Base-by-base conservation (phyloP, 148 eudicot genomes). In the Limonium bicolor region DNA sequence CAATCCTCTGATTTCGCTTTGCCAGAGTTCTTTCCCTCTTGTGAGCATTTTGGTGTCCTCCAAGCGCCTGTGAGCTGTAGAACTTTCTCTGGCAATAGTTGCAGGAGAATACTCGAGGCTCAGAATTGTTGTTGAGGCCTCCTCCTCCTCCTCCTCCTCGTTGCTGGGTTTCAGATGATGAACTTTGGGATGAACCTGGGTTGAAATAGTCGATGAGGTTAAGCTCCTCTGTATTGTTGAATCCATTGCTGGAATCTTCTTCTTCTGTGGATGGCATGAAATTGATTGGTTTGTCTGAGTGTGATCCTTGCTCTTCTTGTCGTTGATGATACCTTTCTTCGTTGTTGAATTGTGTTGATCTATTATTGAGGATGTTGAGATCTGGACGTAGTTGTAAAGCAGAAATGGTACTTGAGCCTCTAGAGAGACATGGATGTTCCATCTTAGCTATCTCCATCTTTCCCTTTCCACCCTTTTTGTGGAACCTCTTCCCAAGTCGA, bases 1-100 rank as follows among this genome's bases (percentile, higher is more conserved):
- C 53, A 19, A 49, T 19, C 36, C 72, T 42, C 50, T 55, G 50
- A 68, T 70, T 32, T 64, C 53, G 64, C 69, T 78, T 78, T 23
- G 77, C 80, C 10, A 78, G 35, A 38, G 76, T 78, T 54, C 86
- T 64, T 45, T 78, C 80, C 3, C 75, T 62, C 56, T 73, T 78
- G 55, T 78, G 86, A 6, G 86, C 86, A 35, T 78, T 78, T 31
- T 78, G 86, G 60, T 78, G 86, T 3, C 86, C 86, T 14, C 80
- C 80, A 11, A 78, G 73, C 5, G 86, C 86, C 53, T 78, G 86
- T 17, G 80, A 78, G 29, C 77, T 78, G 36, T 48, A 64, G 28
- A 78, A 78, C 48, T 67, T 78, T 27, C 80, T 70, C 16, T 65
- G 55, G 51, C 86, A 78, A 35, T 63, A 78, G 47, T 67, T 70